Evolutionary conservation across 306 rosid genomes (phyloP), one percentile per base, ranked within the genome.

Genomic region (Prunus mongolica): DNA sequence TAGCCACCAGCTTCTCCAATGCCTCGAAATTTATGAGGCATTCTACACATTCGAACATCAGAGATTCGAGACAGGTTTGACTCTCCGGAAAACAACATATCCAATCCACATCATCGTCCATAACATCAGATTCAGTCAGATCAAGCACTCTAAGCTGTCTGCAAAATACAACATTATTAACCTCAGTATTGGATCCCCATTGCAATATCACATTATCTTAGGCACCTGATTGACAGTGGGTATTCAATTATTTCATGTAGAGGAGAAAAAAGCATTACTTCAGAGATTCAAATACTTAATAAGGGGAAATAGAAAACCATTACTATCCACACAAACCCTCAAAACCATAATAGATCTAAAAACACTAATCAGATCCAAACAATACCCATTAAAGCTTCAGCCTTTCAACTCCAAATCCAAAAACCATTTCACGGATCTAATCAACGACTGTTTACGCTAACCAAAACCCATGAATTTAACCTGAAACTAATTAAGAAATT

Each of bases 111-210:
- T 85, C 98, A 25, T 87, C 88, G 34, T 86, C 95, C 0, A 27
- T 34, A 55, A 93, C 85, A 49, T 85, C 91, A 47, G 89, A 83
- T 56, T 93, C 97, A 72, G 87, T 88, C 71, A 93, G 89, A 76
- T 93, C 97, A 71, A 93, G 92, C 81, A 88, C 97, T 75, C 89
- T 89, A 65, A 90, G 86, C 76, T 81, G 87, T 30, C 97, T 92
- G 92, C 70, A 74, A 80, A 46, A 77, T 65, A 76, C 32, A 76
- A 71, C 41, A 78, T 56, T 55, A 58, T 57, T 22, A 46, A 65
- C 65, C 65, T 44, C 79, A 41, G 16, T 10, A 73, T 14, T 30
- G 7, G 27, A 38, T 45, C 54, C 71, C 83, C 77, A 70, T 47
- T 49, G 69, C 52, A 69, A 69, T 46, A 49, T 44, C 77, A 76